Percentiles rank a stretch among this genome's conserved stretches.
phyloP scores from a whole-genome alignment of 768 basidiomycete species.

The Cubamyces lactineus region DNA sequence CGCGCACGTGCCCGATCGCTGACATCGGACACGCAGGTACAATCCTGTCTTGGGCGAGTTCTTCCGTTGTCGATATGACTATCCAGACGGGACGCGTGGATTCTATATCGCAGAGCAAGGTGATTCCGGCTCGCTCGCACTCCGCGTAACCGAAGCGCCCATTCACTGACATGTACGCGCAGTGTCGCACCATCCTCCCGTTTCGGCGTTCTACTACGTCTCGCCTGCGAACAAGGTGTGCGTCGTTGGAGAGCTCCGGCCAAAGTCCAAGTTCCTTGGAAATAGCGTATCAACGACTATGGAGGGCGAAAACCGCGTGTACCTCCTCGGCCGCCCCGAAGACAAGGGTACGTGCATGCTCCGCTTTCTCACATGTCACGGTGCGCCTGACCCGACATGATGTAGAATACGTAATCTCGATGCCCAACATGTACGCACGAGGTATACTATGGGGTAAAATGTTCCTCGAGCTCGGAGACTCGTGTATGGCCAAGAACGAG shows the following conservation, averaged over 20 bases:
- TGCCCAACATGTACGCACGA: constrained; percentile 98
- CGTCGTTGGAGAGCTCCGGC: constrained; percentile 91
- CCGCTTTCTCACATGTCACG: background rate
- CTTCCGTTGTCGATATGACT: constrained; percentile 95
- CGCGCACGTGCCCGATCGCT: constrained; percentile 7
- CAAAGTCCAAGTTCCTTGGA: constrained; percentile 95
- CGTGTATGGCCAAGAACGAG: constrained; percentile 82
- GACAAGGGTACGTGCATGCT: constrained; percentile 73
- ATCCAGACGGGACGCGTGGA: constrained; percentile 87
- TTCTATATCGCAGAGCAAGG: constrained; percentile 98
- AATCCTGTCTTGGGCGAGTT: constrained; percentile 98
- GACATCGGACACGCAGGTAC: constrained; percentile 56
- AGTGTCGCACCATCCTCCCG: constrained; percentile 95
- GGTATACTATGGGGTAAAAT: constrained; percentile 91
- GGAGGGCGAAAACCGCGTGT: constrained; percentile 94
- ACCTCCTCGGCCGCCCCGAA: constrained; percentile 77
- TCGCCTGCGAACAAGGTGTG: constrained; percentile 87
- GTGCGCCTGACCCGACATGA: background rate
- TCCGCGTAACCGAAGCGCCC: background rate
- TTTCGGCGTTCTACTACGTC: constrained; percentile 95
- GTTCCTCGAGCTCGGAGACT: constrained; percentile 94
- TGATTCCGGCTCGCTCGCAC: constrained; percentile 28
- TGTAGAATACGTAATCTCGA: constrained; percentile 83
- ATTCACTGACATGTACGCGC: constrained; percentile 6
- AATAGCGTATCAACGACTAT: constrained; percentile 96